phyloP scores from a whole-genome alignment of 345 rosid genomes.

The Gossypium longicalyx region DNA sequence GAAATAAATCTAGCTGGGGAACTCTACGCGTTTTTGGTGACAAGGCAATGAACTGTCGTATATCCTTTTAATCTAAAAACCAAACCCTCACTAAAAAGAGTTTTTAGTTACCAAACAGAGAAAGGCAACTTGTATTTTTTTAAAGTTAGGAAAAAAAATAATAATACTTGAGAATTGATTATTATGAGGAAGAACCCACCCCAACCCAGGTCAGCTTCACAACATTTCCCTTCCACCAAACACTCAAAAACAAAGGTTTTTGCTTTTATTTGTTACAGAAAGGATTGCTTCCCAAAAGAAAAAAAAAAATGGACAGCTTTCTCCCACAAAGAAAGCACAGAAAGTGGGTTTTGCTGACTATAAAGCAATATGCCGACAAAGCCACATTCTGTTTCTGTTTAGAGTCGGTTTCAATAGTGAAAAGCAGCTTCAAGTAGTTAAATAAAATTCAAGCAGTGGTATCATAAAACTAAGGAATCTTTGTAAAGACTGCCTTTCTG shows the following conservation, averaged over 20 bases:
- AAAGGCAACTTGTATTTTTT: not conserved
- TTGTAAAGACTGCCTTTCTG: not conserved
- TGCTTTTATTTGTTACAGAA: not conserved
- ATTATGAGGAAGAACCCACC: not conserved
- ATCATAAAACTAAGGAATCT: not conserved
- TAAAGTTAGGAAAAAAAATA: not conserved
- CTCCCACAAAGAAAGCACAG: not conserved
- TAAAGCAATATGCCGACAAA: slow-evolving; percentile 29
- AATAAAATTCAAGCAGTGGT: not conserved
- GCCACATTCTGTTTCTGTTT: slow-evolving; percentile 30
- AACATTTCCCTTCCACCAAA: slow-evolving; percentile 27
- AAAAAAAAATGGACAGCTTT: slow-evolving; percentile 26
- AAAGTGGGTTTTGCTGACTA: slow-evolving; percentile 42
- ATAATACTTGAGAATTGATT: not conserved
- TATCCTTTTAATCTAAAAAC: slow-evolving; percentile 19
- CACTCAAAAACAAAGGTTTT: slow-evolving; percentile 1
- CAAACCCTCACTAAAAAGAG: not conserved
- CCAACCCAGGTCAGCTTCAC: slow-evolving; percentile 30
- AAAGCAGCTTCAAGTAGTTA: not conserved
- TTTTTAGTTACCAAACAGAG: not conserved
- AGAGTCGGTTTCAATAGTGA: slow-evolving; percentile 22
- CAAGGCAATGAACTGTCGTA: slow-evolving; percentile 46
- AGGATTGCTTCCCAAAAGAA: slow-evolving; percentile 6
- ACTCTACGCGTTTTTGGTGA: slow-evolving; percentile 58
- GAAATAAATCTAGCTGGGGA: slow-evolving; percentile 32